phyloP scores from a whole-genome alignment of 192 early-diverging fungal species.

The Chytriomyces confervae region DNA sequence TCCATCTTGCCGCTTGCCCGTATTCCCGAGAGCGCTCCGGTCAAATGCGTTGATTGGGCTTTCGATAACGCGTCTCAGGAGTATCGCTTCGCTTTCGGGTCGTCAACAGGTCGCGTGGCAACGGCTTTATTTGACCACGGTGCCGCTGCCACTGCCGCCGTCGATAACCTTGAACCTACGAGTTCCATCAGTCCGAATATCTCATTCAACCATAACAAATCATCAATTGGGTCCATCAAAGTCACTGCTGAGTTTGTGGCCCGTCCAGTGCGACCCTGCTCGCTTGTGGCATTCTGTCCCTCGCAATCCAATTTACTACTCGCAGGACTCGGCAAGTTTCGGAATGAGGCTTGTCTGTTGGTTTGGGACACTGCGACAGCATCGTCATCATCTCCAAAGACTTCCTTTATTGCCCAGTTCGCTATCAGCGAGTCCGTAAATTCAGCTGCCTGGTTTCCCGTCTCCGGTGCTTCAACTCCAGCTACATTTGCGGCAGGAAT shows the following conservation, averaged over 20 bases:
- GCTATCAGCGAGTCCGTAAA: slow-evolving; percentile 69
- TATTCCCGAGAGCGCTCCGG: slow-evolving; percentile 7
- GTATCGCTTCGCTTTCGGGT: slow-evolving; percentile 7
- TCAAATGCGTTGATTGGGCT: slow-evolving; percentile 6
- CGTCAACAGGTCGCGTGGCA: slow-evolving; percentile 5
- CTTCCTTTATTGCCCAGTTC: slow-evolving; percentile 48
- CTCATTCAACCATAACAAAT: not conserved
- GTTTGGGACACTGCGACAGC: slow-evolving; percentile 77
- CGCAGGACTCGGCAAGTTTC: slow-evolving; percentile 72
- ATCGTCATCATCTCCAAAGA: slow-evolving; percentile 18
- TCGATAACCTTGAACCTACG: not conserved
- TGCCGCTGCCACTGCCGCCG: not conserved
- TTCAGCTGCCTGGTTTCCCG: slow-evolving; percentile 72
- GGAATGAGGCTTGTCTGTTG: slow-evolving; percentile 72
- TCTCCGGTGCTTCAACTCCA: slow-evolving; percentile 33
- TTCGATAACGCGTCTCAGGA: not conserved
- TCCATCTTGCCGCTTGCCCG: not conserved
- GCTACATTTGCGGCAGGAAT: slow-evolving; percentile 73
- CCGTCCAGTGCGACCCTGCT: slow-evolving; percentile 65
- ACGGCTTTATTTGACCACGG: not conserved
- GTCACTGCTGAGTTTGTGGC: slow-evolving; percentile 52
- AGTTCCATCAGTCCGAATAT: not conserved
- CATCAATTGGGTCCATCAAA: slow-evolving; percentile 6
- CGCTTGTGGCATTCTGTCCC: slow-evolving; percentile 74
- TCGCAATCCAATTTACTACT: slow-evolving; percentile 65